Conservation (phyloP, 768 basidiomycete genomes). For the Inosperma sp. region DNA sequence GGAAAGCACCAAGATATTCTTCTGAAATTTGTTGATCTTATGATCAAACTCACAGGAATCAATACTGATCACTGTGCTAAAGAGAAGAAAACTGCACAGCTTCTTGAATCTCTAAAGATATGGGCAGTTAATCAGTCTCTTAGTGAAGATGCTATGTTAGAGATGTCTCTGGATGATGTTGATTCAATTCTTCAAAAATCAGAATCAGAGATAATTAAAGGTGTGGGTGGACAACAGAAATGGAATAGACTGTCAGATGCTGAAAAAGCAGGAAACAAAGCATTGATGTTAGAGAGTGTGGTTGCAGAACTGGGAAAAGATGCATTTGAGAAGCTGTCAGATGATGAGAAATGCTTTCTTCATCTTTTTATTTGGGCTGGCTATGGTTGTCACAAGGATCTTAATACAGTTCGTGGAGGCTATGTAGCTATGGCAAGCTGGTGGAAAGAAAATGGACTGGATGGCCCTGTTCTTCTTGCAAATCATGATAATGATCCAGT, state of each 20-base stretch:
- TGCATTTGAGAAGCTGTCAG: slow-evolving; percentile 13
- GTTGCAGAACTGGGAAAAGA: slow-evolving; percentile 14
- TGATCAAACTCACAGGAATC: slow-evolving; percentile 13
- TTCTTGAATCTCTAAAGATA: slow-evolving; percentile 17
- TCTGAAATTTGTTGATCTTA: slow-evolving; percentile 13
- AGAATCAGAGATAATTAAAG: slow-evolving; percentile 13
- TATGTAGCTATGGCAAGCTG: slow-evolving; percentile 17
- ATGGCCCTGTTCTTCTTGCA: slow-evolving; percentile 22
- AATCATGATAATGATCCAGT: slow-evolving; percentile 25
- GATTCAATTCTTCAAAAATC: slow-evolving; percentile 1
- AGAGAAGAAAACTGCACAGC: slow-evolving; percentile 25
- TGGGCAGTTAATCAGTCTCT: slow-evolving; percentile 20
- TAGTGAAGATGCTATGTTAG: slow-evolving; percentile 19
- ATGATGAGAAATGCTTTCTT: slow-evolving; percentile 14
- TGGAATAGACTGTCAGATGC: slow-evolving; percentile 13
- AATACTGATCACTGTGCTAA: slow-evolving; percentile 22
- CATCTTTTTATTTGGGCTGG: slow-evolving; percentile 30
- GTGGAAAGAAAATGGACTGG: slow-evolving; percentile 17
- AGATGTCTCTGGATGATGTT: slow-evolving; percentile 13
- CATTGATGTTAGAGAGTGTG: slow-evolving; percentile 13
- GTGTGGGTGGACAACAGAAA: slow-evolving; percentile 13
- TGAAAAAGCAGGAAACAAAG: slow-evolving; percentile 11
- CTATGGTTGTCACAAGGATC: slow-evolving; percentile 33
- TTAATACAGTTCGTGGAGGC: slow-evolving; percentile 28
- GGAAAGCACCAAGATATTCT: slow-evolving; percentile 15